Percentiles rank a stretch among this genome's conserved stretches.
Evolutionary conservation across 768 basidiomycete species (phyloP).

Genomic region (Tricholoma bakamatsutake): DNA sequence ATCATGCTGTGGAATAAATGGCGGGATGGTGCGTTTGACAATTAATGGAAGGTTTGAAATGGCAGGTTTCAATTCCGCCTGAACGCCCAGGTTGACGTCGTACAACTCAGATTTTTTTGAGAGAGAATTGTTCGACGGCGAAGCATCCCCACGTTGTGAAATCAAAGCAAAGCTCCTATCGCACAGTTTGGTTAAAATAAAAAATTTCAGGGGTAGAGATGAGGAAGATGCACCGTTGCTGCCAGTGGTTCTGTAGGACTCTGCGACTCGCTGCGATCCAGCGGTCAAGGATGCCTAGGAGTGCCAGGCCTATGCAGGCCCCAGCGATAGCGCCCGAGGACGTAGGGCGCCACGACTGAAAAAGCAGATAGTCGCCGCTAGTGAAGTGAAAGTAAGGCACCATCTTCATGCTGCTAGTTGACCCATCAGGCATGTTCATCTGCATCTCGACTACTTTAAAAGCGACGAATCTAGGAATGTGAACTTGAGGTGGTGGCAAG

Average conservation of each 20-base stretch:
- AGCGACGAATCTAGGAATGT: neutral
- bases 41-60: neutral
- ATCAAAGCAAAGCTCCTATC: slow-evolving; percentile 10
- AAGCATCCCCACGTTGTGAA: neutral
- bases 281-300: slow-evolving; percentile 67
- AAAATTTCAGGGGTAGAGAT: neutral
- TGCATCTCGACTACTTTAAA: neutral
- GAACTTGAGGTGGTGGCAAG: neutral
- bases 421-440: neutral
- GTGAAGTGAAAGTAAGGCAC: slow-evolving; percentile 67
- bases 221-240: slow-evolving; percentile 35
- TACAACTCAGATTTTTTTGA: slow-evolving; percentile 5
- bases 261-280: slow-evolving; percentile 55
- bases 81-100: slow-evolving; percentile 1
- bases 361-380: slow-evolving; percentile 58
- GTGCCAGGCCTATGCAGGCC: slow-evolving; percentile 64
- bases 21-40: slow-evolving; percentile 37
- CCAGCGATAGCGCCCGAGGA: slow-evolving; percentile 68
- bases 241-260: slow-evolving; percentile 53
- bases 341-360: slow-evolving; percentile 61
- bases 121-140: neutral
- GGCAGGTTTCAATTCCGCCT: neutral
- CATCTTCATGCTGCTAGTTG: slow-evolving; percentile 36
- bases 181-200: neutral
- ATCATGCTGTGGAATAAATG: slow-evolving; percentile 67